These are phyloP conservation scores for Phellinidium pouzarii DNA, from an alignment of 1,284 basidiomycete species.

Conservation along the genomic window DNA sequence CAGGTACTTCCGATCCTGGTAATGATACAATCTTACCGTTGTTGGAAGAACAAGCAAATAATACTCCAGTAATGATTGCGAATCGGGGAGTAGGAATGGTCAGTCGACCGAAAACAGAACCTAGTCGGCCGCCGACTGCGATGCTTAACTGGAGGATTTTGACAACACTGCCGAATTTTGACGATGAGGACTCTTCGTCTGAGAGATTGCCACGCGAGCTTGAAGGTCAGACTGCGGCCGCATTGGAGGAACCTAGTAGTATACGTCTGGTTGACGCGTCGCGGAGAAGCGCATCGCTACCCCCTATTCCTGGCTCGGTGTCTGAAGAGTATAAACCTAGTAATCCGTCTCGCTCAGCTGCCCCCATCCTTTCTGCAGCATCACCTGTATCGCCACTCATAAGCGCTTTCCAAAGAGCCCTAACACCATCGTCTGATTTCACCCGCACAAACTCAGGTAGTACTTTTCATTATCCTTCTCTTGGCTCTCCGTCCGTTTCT, in stretches of 20 bases:
- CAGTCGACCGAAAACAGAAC: constrained; percentile 3
- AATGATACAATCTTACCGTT: constrained; percentile 8
- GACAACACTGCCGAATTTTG: constrained; percentile 9
- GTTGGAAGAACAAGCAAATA: constrained; percentile 11
- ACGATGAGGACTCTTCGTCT: constrained; percentile 10
- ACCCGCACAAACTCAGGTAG: background rate
- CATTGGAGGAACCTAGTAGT: background rate
- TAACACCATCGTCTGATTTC: background rate
- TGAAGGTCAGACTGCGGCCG: background rate
- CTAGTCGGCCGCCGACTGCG: constrained; percentile 3
- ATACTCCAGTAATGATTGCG: background rate
- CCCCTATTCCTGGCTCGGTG: constrained; percentile 2
- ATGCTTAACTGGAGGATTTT: constrained; percentile 11
- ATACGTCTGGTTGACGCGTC: constrained; percentile 3
- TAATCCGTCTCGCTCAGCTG: background rate
- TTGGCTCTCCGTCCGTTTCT: background rate
- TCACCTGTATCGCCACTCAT: constrained; percentile 6
- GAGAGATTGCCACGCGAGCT: background rate
- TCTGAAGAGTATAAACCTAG: background rate
- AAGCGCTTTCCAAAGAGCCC: constrained; percentile 5
- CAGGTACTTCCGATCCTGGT: background rate
- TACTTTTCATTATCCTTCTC: constrained; percentile 15
- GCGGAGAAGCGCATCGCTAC: constrained; percentile 7
- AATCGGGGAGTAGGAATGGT: constrained; percentile 1
- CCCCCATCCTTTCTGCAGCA: background rate